Evolutionary conservation across 805 yeast genomes (phyloP).

Genomic region (Yarrowia porcina): DNA sequence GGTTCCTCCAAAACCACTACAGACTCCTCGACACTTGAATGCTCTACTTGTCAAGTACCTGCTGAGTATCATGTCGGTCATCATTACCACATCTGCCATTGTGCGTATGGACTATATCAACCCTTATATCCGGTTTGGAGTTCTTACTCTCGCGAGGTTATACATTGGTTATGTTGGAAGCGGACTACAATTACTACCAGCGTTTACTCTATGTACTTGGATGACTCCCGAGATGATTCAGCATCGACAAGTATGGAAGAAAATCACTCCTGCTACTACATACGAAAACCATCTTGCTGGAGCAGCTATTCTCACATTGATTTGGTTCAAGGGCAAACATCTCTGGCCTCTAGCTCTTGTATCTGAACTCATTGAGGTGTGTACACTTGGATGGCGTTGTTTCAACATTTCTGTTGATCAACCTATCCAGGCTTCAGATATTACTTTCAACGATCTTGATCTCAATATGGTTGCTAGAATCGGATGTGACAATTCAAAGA

Average conservation of each 20-base stretch:
- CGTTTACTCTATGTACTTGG: background rate
- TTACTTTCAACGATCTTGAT: slow-evolving; percentile 7
- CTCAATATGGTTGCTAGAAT: background rate
- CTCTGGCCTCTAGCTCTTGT: background rate
- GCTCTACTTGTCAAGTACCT: background rate
- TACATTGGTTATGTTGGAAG: slow-evolving; percentile 13
- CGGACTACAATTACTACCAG: background rate
- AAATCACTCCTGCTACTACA: background rate
- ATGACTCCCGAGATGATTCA: slow-evolving; percentile 7
- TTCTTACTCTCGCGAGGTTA: background rate
- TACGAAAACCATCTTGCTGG: slow-evolving; percentile 10
- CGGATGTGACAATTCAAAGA: background rate
- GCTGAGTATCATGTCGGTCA: background rate
- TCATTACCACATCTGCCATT: slow-evolving; percentile 1
- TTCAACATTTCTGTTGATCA: slow-evolving; percentile 4
- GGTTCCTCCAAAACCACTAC: background rate
- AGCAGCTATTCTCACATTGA: background rate
- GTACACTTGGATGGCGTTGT: slow-evolving; percentile 16
- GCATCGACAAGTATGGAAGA: slow-evolving; percentile 1
- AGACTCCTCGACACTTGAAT: background rate
- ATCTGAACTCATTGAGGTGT: background rate
- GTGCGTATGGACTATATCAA: slow-evolving; percentile 2
- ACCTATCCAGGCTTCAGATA: background rate
- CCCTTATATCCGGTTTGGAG: background rate
- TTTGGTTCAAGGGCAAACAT: slow-evolving; percentile 12